Evolutionary conservation across 2,329 filamentous ascomycete species (phyloP).

Genomic region (Colletotrichum lini): DNA sequence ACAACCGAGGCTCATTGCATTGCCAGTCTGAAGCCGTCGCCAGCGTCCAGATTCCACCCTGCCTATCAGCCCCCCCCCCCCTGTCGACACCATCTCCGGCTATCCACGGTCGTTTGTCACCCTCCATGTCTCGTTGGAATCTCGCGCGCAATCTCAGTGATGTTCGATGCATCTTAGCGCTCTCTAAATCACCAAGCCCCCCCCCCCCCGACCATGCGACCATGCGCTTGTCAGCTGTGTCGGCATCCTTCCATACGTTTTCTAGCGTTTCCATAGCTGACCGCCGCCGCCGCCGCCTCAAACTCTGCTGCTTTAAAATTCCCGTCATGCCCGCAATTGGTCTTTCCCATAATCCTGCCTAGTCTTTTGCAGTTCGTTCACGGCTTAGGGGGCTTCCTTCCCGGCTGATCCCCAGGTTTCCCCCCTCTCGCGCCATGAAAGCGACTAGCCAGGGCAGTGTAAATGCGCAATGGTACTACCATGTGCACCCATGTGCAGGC

Average conservation of each 20-base stretch:
- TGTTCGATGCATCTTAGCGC: neutral
- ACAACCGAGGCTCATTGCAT: neutral
- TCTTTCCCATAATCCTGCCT: neutral
- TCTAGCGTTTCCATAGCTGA: constrained; percentile 30
- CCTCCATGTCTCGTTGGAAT: neutral
- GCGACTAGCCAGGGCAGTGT: constrained; percentile 15
- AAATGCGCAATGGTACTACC: constrained; percentile 9
- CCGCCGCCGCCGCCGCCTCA: constrained; percentile 12
- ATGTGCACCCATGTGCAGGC: neutral
- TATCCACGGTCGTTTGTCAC: constrained; percentile 9
- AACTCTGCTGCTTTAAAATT: neutral
- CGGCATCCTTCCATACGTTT: constrained; percentile 32
- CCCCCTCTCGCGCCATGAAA: neutral
- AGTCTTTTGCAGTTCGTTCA: too few relatives aligned
- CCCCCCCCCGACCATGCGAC: too few relatives aligned
- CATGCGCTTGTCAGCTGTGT: neutral
- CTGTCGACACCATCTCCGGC: constrained; percentile 3
- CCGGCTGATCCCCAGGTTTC: constrained; percentile 13
- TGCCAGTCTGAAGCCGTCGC: neutral
- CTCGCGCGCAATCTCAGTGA: neutral
- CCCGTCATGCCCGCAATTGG: neutral
- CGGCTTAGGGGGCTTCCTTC: neutral
- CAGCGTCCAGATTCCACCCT: neutral
- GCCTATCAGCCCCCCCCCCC: neutral
- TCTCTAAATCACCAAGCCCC: neutral